Evolutionary conservation across 352 stramenopile genomes (phyloP), one percentile per base, ranked within the genome.

Genomic region (Phytophthora hibernalis): DNA sequence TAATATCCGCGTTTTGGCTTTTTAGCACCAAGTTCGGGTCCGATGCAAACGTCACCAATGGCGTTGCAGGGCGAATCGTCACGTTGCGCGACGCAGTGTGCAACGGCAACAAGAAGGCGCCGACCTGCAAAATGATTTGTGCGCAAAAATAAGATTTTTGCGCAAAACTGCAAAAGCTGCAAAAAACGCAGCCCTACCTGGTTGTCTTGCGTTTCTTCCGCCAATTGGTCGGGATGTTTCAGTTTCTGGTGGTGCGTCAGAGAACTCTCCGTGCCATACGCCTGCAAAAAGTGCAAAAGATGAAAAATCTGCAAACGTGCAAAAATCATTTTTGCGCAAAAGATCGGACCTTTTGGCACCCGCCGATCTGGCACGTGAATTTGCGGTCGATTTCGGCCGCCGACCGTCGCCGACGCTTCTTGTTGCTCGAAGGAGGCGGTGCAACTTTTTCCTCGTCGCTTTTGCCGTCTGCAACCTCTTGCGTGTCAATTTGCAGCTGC

Each of bases 371-470:
- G 60, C 87, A 95, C 15, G 74, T 77, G 48, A 79, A 92, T 59
- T 93, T 95, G 52, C 87, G 83, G 68, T 95, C 87, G 53, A 95
- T 95, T 69, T 95, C 85, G 9, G 80, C 80, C 18, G 87, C 87
- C 1, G 80, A 87, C 22, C 86, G 82, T 51, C 87, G 79, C 12
- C 87, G 79, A 8, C 85, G 76, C 62, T 93, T 93, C 67, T 95
- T 95, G 16, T 74, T 85, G 0, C 72, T 85, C 4, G 68, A 76
- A 0, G 82, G 69, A 1, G 76, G 70, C 15, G 70, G 51, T 1
- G 2, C 37, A 3, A 40, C 42, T 16, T 66, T 76, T 13, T 64
- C 58, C 0, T 62, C 61, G 8, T 85, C 76, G 8, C 44, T 35
- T 8, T 69, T 58, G 10, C 4, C 13, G 12, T 49, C 22, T 26